Evolutionary conservation across 1,284 basidiomycete genomes (phyloP), one percentile per base, ranked within the genome.

Genomic region (Ustilago nuda): DNA sequence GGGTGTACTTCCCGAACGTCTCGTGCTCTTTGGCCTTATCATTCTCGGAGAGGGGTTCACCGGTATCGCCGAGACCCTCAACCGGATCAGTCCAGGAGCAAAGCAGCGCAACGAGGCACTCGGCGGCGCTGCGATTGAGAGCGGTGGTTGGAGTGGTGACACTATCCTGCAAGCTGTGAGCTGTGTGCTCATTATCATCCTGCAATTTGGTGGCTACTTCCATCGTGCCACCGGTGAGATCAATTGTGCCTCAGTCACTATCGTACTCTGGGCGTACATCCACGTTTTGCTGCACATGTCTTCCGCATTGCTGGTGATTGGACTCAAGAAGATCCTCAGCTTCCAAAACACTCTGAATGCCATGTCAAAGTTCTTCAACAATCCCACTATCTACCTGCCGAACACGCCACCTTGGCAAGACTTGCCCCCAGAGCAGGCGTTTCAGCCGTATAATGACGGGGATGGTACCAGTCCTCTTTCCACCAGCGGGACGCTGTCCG

Each of bases 21-120:
- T 78, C 17, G 62, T 72, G 0, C 68, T 78, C 6, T 73, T 78
- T 45, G 67, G 65, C 9, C 72, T 78, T 48, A 74, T 78, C 43
- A 62, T 78, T 17, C 72, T 78, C 37, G 75, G 75, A 50, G 72
- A 73, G 59, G 75, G 70, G n/a, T 74, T 78, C 61, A 63, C 63
- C 2, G 64, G 71, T 13, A 66, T 78, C 51, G 64, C 61, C 2
- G 62, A 68, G 23, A 65, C 72, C 2, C 65, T 78, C 60, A 78
- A 78, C 54, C 50, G 33, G 23, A 70, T 78, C 59, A 75, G 72
- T 45, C 75, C 72, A 6, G 75, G 75, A 3, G 59, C 66, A 52
- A 73, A 70, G 27, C 4, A 52, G 13, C 56, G 27, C 27, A 56
- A 46, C 50, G 50, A 51, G 8, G 43, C 27, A 5, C 33, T 55